These are phyloP conservation scores for Solanum pimpinellifolium DNA, from an alignment of 257 asterid species.

Conservation along the genomic window DNA sequence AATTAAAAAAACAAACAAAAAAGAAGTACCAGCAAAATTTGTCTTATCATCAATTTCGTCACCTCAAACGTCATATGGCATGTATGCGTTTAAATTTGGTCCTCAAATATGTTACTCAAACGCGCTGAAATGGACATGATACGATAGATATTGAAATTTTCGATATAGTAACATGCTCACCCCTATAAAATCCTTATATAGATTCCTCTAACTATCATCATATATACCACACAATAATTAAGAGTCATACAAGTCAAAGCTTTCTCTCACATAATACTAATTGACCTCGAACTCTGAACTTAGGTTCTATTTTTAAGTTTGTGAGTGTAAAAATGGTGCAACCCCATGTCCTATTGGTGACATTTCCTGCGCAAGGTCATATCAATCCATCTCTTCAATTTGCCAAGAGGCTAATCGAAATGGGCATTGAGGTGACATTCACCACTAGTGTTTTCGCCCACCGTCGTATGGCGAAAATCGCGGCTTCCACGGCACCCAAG, in stretches of 20 bases:
- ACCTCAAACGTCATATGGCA: neutral
- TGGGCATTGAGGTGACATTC: constrained; percentile 12
- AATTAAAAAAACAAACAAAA: neutral
- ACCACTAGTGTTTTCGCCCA: constrained; percentile 5
- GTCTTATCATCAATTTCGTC: neutral
- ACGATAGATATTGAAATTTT: neutral
- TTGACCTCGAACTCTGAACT: neutral
- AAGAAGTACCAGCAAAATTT: neutral
- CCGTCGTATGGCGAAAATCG: neutral
- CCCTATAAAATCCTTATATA: neutral
- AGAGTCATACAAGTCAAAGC: neutral
- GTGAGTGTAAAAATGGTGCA: neutral
- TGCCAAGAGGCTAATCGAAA: constrained; percentile 5
- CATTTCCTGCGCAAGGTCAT: constrained; percentile 25
- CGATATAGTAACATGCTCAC: neutral
- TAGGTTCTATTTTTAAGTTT: neutral
- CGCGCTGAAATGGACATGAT: rapidly evolving
- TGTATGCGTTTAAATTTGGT: neutral
- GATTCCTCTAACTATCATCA: neutral
- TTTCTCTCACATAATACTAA: neutral
- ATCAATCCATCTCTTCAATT: constrained; percentile 19
- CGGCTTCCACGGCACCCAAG: neutral
- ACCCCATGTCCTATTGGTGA: constrained; percentile 10
- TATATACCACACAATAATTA: neutral
- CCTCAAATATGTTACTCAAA: neutral